These are phyloP conservation scores for Trichoderma semiorbis DNA, from an alignment of 2,329 filamentous ascomycete species.

Conservation along the genomic window DNA sequence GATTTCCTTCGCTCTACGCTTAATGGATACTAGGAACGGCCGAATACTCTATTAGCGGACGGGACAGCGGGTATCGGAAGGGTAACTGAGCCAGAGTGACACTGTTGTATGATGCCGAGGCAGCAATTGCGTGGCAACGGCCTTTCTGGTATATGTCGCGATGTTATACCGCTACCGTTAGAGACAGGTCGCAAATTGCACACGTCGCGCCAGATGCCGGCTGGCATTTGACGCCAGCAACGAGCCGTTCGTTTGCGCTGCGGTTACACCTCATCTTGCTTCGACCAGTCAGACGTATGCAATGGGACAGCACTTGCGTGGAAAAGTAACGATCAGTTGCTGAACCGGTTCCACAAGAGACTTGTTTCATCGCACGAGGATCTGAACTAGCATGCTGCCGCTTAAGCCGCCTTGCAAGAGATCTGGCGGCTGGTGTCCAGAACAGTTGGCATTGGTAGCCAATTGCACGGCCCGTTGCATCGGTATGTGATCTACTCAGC, in stretches of 20 bases:
- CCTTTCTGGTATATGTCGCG: conserved; percentile 13
- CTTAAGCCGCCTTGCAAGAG: conserved; percentile 3
- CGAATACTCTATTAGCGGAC: background rate
- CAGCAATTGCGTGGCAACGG: background rate
- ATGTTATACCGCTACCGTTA: conserved; percentile 16
- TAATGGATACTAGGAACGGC: background rate
- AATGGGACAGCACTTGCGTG: background rate
- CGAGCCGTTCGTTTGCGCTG: conserved; percentile 6
- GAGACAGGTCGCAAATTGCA: conserved; percentile 4
- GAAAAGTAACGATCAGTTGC: conserved; percentile 22
- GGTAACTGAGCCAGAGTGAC: background rate
- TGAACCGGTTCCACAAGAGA: conserved; percentile 35
- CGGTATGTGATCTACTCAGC: background rate
- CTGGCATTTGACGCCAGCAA: conserved; percentile 9
- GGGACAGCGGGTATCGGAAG: background rate
- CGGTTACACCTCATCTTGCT: background rate
- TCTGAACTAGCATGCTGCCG: conserved; percentile 2
- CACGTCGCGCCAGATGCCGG: conserved; percentile 1
- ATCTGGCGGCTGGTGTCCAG: background rate
- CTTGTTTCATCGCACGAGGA: conserved; percentile 13
- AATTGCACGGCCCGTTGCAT: background rate
- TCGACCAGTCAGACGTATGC: background rate
- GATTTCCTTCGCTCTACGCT: background rate
- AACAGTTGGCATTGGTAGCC: background rate
- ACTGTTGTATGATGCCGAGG: background rate